Evolutionary conservation across 1,284 basidiomycete genomes (phyloP).

Genomic region (Ceratobasidium sp.): DNA sequence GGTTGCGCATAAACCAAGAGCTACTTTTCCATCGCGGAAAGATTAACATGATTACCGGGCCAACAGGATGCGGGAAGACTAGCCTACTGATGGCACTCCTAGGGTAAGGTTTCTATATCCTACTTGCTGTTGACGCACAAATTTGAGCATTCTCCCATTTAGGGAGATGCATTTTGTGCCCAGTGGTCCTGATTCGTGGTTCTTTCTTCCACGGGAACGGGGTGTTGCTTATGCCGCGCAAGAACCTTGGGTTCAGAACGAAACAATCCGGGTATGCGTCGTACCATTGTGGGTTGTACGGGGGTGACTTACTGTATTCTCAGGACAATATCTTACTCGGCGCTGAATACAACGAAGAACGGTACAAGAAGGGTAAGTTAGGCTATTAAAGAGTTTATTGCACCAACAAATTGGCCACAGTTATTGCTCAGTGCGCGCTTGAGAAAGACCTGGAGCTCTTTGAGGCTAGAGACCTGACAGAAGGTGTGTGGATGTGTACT

Average conservation of each 20-base stretch:
- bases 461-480: conserved; percentile 59
- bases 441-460: conserved; percentile 71
- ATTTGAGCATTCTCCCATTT: background rate
- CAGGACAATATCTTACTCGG: conserved; percentile 71
- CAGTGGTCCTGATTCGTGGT: conserved; percentile 61
- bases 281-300: background rate
- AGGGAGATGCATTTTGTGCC: conserved; percentile 57
- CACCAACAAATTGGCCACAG: background rate
- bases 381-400: conserved; percentile 28
- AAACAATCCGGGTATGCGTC: conserved; percentile 54
- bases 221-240: conserved; percentile 77
- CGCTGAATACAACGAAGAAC: conserved; percentile 59
- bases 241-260: conserved; percentile 74
- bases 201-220: conserved; percentile 64
- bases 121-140: too few relatives aligned
- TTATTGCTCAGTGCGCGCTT: conserved; percentile 59
- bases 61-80: conserved; percentile 58
- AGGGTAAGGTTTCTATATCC: conserved; percentile 41
- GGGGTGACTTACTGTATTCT: too few relatives aligned
- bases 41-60: conserved; percentile 68
- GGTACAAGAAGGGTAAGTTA: conserved; percentile 53
- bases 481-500: background rate
- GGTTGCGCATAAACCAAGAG: conserved; percentile 54
- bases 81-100: conserved; percentile 59
- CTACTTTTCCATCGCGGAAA: conserved; percentile 60